Evolutionary conservation across 805 yeast genomes (phyloP).

Genomic region (Phaffomyces opuntiae): DNA sequence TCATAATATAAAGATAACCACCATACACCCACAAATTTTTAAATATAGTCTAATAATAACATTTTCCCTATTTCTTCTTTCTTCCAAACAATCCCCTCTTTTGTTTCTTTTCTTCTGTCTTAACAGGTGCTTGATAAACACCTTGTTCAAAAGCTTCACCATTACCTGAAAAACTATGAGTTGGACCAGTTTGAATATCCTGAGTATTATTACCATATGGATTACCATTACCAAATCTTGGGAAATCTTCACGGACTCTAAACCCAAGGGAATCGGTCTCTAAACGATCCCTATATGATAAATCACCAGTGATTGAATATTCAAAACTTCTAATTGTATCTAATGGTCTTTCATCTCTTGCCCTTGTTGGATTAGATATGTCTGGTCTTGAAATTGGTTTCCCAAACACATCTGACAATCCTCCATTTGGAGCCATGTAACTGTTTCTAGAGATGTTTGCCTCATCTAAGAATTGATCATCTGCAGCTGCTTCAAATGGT

Average conservation of each 20-base stretch:
- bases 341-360: constrained; percentile 92
- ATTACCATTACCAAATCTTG: constrained; percentile 36
- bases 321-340: constrained; percentile 94
- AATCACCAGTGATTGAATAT: constrained; percentile 89
- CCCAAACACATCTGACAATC: constrained; percentile 80
- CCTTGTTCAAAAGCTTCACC: constrained; percentile 44
- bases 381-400: constrained; percentile 72
- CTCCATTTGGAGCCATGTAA: constrained; percentile 31
- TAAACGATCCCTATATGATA: constrained; percentile 66
- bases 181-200: constrained; percentile 17
- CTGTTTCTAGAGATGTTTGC: constrained; percentile 25
- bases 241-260: constrained; percentile 76
- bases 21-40: too few species aligned
- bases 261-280: constrained; percentile 79
- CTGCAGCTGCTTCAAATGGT: constrained; percentile 65
- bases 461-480: constrained; percentile 3
- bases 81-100: constrained; percentile 79
- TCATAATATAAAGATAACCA: background rate
- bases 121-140: constrained; percentile 53
- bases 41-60: too few species aligned
- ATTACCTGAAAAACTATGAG: constrained; percentile 21
- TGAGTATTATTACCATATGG: constrained; percentile 26
- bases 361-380: constrained; percentile 86
- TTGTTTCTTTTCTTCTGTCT: constrained; percentile 41
- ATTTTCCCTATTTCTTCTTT: constrained; percentile 31